Evolutionary conservation across 1,139 yeast genomes (phyloP), one percentile per base, ranked within the genome.

Genomic region (Candida smagusa): DNA sequence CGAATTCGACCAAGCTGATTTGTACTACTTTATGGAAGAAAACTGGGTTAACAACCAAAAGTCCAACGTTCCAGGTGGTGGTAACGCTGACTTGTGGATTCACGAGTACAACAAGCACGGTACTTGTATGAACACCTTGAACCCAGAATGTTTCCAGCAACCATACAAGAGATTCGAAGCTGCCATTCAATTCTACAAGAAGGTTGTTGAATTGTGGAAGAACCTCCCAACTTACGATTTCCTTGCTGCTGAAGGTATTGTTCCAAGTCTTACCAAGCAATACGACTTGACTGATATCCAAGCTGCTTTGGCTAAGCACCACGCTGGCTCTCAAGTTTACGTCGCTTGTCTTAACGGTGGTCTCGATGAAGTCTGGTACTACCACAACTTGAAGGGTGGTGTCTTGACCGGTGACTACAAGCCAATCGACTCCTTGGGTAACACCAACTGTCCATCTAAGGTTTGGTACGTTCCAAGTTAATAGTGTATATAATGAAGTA

Each of bases 21-120:
- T 67, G 43, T 61, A 50, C 38, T 41, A 54, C 22, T 53, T 53
- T 41, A 68, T 68, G 70, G 39, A 50, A 38, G 56, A 52, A 30
- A 61, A 58, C 45, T 68, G 73, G 73, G 44, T 65, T 34, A 65
- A 65, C 46, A 61, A 63, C 38, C 61, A 45, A 21, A 57, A 53
- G 42, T 58, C 66, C 29, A 63, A 64, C 40, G 70, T 65, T 19
- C 56, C 54, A 9, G 50, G 52, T 38, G 58, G 53, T 19, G 56
- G 60, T 4, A 45, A 52, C 33, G 45, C 47, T 13, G 52, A 56
- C 24, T 56, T 68, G 40, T 68, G 74, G 74, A 56, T 56, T 36
- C 74, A 68, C 45, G 73, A 68, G 48, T 68, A 56, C 49, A 67
- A 68, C 53, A 68, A 66, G 49, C 74, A 68, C 45, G 74, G 65